Base-by-base conservation (phyloP, 2,329 filamentous ascomycete species). In the Byssochlamys sp. region DNA sequence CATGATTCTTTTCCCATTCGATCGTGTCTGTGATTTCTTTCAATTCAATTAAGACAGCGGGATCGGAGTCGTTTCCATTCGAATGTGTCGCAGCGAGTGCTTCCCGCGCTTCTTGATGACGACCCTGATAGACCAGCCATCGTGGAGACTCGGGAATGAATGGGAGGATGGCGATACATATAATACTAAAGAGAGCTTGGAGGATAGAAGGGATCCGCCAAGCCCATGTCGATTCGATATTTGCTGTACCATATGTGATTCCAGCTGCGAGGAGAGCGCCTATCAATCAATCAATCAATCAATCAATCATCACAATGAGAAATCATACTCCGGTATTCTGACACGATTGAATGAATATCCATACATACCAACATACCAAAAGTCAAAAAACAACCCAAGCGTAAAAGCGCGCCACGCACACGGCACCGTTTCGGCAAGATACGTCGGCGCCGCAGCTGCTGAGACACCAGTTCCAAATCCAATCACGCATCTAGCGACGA, bases 401-500 rank as follows among this genome's bases (percentile, higher is more conserved):
- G 73, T 75, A 73, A 75, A 77, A 7, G 72, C 75, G n/a, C 78
- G 71, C 69, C 73, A 78, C 9, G 70, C 64, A 59, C 66, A 73
- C 0, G 78, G 72, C 55, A 79, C 78, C 0, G 76, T 77, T 66
- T 83, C 81, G 1, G 75, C 74, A 2, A 83, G 70, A 55, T 79
- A 80, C 0, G 80, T 76, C 0, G 73, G 72, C 1, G 73, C 78
- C 1, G 77, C 75, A 19, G 78, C 72, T 11, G 71, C 73, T 1
- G 76, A 73, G 7, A 78, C 64, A 1, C 70, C 73, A 3, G 64
- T 68, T 2, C 80, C 80, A 35, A 80, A 71, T 0, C 80, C 80
- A 1, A 82, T 65, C 3, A 81, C 68, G 24, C 81, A 73, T 12
- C 80, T 71, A 0, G 70, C 73, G 11, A 77, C 59, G 29, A 79